Evolutionary conservation across 2,329 filamentous ascomycete species (phyloP).

Genomic region (Aspergillus pseudotamarii): DNA sequence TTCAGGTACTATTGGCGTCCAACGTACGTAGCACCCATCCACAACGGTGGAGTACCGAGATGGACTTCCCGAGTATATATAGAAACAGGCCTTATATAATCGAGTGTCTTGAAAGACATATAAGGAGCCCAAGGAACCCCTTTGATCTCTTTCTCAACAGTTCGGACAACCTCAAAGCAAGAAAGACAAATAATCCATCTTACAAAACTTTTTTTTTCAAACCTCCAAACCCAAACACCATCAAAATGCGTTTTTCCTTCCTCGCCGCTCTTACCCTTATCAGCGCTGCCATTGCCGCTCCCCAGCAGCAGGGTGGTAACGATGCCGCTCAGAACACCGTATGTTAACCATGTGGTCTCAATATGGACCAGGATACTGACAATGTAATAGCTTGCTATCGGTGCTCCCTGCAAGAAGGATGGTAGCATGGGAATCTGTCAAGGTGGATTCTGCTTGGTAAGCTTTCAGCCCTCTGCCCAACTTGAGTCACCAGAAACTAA

Average conservation of each 20-base stretch:
- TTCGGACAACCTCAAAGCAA: neutral
- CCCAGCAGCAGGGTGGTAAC: neutral
- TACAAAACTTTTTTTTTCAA: neutral
- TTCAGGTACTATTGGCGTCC: neutral
- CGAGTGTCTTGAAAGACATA: neutral
- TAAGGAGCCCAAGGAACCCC: neutral
- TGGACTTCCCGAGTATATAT: neutral
- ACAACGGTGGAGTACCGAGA: neutral
- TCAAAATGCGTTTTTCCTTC: conserved; percentile 12
- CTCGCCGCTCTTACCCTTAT: conserved; percentile 12
- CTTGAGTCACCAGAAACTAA: neutral
- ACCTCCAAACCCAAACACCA: neutral
- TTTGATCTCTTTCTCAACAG: neutral
- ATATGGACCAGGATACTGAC: neutral
- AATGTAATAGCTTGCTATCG: conserved; percentile 7
- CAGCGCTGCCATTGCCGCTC: conserved; percentile 11
- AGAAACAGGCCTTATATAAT: neutral
- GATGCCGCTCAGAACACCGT: conserved; percentile 8
- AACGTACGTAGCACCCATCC: neutral
- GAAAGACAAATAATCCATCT: neutral
- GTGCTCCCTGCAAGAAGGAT: conserved; percentile 14
- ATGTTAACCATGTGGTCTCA: neutral
- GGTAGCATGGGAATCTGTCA: conserved; percentile 14
- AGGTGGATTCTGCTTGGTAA: conserved; percentile 15
- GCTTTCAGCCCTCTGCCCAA: neutral